Base-by-base conservation (phyloP, 2,329 filamentous ascomycete species). In the Botryotinia calthae region DNA sequence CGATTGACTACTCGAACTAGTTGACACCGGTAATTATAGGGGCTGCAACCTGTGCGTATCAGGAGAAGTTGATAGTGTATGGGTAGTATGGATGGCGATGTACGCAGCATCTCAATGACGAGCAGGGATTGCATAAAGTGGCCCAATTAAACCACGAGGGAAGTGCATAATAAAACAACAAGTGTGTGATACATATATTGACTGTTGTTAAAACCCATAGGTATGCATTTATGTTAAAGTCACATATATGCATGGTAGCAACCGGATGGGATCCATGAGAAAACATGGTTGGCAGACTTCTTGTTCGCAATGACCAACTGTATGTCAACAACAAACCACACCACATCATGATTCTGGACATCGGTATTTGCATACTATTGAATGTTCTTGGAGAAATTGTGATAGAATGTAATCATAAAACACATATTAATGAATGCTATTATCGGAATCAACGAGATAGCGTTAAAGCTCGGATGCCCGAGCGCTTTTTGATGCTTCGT, bases 401-500 rank as follows among this genome's bases (percentile, higher is more conserved):
- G 25, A 28, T 2, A 20, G 7, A 68, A 31, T 25, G n/a, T 68
- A 22, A 42, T 3, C 18, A 42, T 12, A 42, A 28, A 68, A 31
- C 25, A 25, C 37, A 56, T 18, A 44, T 7, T 12, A 25, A 46
- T 12, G 42, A 31, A 64, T 14, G 42, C 20, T 34, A 2, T 31
- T 6, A 10, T 46, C 20, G 7, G 22, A 4, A 68, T 56, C n/a
- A 56, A 68, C 18, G 18, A 31, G 48, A 42, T 56, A 42, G 65
- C 48, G 22, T 28, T 34, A 31, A 22, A 42, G 48, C 34, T 56
- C 18, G 34, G 37, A 42, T 42, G 34, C 54, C 31, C 12, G 20
- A 42, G 25, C n/a, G 65, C 65, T 44, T 56, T 16, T n/a, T 44
- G 34, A 56, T 68, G 34, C 48, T 56, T 67, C 63, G 54, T 46